Evolutionary conservation across 2,329 filamentous ascomycete genomes (phyloP).

Genomic region (Cylindrodendrum hubeiense): DNA sequence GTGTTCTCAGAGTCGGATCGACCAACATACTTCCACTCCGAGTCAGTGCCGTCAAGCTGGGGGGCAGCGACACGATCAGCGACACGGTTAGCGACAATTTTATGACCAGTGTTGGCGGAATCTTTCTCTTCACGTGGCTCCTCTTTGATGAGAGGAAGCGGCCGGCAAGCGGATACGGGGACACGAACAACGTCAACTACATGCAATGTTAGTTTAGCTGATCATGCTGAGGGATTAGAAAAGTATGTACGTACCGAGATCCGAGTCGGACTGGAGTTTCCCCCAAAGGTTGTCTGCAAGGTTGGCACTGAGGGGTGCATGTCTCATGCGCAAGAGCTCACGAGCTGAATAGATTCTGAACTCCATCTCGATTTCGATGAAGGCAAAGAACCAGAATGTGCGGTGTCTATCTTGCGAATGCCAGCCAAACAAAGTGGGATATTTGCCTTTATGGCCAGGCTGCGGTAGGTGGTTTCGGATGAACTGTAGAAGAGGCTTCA

Average conservation of each 20-base stretch:
- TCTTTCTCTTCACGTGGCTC: conserved; percentile 9
- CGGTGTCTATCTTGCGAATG: conserved; percentile 50
- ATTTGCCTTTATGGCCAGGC: conserved; percentile 37
- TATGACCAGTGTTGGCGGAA: conserved; percentile 18
- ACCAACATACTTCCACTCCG: conserved; percentile 60
- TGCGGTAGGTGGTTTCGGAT: conserved; percentile 43
- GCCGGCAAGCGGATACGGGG: conserved; percentile 31
- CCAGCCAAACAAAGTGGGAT: conserved; percentile 56
- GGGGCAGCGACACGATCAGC: conserved; percentile 38
- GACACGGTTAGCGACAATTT: not conserved
- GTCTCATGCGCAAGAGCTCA: conserved; percentile 57
- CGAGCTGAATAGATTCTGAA: conserved; percentile 56
- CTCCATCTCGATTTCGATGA: conserved; percentile 56
- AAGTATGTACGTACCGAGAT: conserved; percentile 53
- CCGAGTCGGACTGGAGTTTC: conserved; percentile 54
- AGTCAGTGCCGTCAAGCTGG: conserved; percentile 56
- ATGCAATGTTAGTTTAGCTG: conserved; percentile 20
- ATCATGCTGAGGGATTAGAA: not conserved
- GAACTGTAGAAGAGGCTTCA: conserved; percentile 51
- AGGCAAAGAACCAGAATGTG: conserved; percentile 57
- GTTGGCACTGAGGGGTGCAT: conserved; percentile 41
- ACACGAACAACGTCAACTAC: conserved; percentile 50
- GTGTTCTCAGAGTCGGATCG: conserved; percentile 58
- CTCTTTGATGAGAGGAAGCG: conserved; percentile 46
- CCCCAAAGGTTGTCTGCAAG: conserved; percentile 45